Conservation (phyloP, 768 basidiomycete genomes). For the Boletus eberwhitei region DNA sequence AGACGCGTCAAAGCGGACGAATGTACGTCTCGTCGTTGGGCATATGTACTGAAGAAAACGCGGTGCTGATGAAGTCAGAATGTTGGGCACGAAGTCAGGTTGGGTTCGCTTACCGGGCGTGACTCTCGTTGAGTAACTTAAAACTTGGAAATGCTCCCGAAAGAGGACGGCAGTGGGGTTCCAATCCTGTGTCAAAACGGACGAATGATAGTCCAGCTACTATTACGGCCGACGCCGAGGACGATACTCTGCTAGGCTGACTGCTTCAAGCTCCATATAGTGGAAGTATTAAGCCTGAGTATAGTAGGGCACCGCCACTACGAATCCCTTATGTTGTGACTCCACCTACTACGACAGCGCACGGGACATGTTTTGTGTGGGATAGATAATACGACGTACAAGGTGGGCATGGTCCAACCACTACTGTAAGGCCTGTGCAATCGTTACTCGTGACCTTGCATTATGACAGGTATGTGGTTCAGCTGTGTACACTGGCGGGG, state of each 20-base stretch:
- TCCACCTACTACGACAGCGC: too few species aligned
- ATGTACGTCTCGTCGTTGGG: not conserved
- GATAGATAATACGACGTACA: too few species aligned
- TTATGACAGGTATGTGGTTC: too few species aligned
- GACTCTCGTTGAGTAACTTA: not conserved
- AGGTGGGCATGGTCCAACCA: too few species aligned
- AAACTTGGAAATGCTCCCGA: not conserved
- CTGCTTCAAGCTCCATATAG: too few species aligned
- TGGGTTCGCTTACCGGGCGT: not conserved
- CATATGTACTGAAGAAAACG: conserved; percentile 16
- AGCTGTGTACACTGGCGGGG: too few species aligned
- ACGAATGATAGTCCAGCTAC: not conserved
- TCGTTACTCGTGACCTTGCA: too few species aligned
- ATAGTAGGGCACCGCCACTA: not conserved
- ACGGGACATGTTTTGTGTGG: too few species aligned
- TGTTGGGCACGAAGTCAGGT: conserved; percentile 3
- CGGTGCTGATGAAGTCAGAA: not conserved
- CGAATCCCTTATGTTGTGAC: too few species aligned
- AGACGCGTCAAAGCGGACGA: conserved; percentile 3
- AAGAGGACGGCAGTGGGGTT: not conserved
- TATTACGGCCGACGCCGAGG: not conserved
- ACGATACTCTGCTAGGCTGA: not conserved
- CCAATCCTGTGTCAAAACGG: not conserved
- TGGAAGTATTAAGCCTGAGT: too few species aligned
- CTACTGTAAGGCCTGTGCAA: too few species aligned